Base-by-base conservation (phyloP, 2,329 filamentous ascomycete species). In the Hypomyces perniciosus region DNA sequence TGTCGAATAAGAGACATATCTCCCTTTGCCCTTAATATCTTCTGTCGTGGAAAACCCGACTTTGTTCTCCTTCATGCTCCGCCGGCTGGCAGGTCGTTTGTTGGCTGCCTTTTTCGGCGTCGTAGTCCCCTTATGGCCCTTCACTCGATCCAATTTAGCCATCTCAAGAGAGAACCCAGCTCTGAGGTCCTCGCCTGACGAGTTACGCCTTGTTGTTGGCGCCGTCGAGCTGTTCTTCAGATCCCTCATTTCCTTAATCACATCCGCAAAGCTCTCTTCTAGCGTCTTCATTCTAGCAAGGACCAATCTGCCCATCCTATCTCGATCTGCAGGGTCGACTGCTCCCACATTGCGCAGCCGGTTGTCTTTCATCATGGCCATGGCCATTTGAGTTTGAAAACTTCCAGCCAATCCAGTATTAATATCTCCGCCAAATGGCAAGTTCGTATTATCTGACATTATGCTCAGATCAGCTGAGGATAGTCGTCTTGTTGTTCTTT, bases 201-300 rank as follows among this genome's bases (percentile, higher is more conserved):
- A 81, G 57, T 78, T 80, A 46, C 74, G 72, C 29, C 73, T 70
- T 6, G 77, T 78, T 2, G 74, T 71, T 3, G 73, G 71, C 33
- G 68, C 68, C n/a, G 70, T 73, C 30, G 70, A 72, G 37, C 68
- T 71, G 43, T 67, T 69, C 68, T 74, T 80, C 65, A 80, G 70
- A 56, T 83, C 81, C 55, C 87, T 83, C 65, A 95, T 85, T 66
- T 93, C 89, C 55, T 81, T 83, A 51, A 90, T 80, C n/a, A 95
- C 85, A 53, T 96, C 89, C 2, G 86, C 80, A 66, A 97, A 92
- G 10, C 90, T 86, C 68, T 95, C 90, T 65, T 97, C 91, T 2
- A 97, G 76, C 6, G 86, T 92, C 66, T 93, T 93, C 90, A 96
- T 96, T 33, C 90, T 78, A 7, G 90, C 89, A 42, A 96, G 74